Percentiles rank a stretch among this genome's conserved stretches.
Evolutionary conservation across 257 asterid species (phyloP).

Genomic region (Hygrophila difformis): DNA sequence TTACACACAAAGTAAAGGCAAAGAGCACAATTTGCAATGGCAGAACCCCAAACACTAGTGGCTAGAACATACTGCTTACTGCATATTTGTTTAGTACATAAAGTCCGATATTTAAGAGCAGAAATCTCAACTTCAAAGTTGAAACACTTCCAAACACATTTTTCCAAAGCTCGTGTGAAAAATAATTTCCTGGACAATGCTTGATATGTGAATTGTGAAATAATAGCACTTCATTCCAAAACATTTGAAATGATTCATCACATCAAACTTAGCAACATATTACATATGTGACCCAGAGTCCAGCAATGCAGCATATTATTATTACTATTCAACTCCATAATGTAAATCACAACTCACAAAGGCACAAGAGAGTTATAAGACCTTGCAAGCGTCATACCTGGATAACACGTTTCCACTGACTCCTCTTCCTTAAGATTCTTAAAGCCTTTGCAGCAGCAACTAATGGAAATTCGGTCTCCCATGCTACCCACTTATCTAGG

Average conservation of each 20-base stretch:
- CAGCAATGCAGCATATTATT: too few relatives aligned
- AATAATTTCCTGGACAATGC: neutral
- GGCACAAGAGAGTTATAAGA: neutral
- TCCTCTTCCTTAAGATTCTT: conserved; percentile 38
- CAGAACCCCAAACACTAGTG: neutral
- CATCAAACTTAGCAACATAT: neutral
- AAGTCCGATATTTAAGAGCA: too few relatives aligned
- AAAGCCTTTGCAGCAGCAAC: conserved; percentile 62
- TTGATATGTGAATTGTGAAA: neutral
- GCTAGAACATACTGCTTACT: too few relatives aligned
- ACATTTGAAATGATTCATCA: conserved; percentile 1
- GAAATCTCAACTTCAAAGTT: neutral
- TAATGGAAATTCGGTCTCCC: conserved; percentile 61
- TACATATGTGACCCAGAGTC: neutral
- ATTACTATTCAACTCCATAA: neutral
- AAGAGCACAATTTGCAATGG: neutral
- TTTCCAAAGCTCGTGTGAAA: neutral
- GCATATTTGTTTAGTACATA: too few relatives aligned
- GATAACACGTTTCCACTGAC: conserved; percentile 45
- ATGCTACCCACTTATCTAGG: conserved; percentile 52
- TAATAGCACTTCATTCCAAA: conserved; percentile 3
- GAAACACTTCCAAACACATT: neutral
- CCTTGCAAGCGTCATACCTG: conserved; percentile 26
- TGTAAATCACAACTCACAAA: neutral
- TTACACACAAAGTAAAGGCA: neutral